A percentile compares a stretch with the other conserved stretches of the same genome.
phyloP scores from a whole-genome alignment of 2,329 filamentous ascomycete genomes.

The Pseudohalonectria lignicola region DNA sequence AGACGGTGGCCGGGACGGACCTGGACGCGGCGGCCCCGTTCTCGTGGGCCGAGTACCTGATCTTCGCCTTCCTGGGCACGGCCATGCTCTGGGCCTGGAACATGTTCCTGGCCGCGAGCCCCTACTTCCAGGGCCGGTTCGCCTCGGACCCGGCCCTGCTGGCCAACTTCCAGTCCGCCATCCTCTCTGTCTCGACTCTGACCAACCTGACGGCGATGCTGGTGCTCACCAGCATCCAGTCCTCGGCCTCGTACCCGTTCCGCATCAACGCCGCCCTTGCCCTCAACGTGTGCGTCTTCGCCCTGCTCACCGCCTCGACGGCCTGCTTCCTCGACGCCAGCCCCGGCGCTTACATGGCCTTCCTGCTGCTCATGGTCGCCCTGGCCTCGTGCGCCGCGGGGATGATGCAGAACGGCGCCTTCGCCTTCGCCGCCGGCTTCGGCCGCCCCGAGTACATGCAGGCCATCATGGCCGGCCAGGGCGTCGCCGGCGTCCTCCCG shows the following conservation, averaged over 20 bases:
- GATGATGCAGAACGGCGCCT: slow-evolving; percentile 85
- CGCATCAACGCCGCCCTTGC: slow-evolving; percentile 70
- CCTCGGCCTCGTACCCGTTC: slow-evolving; percentile 74
- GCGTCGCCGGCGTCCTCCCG: slow-evolving; percentile 81
- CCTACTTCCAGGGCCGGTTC: slow-evolving; percentile 85
- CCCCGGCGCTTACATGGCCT: slow-evolving; percentile 61
- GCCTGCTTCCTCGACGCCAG: slow-evolving; percentile 51
- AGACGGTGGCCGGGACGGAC: no score
- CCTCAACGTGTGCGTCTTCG: slow-evolving; percentile 69
- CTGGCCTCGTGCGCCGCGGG: slow-evolving; percentile 70
- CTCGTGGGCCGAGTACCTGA: slow-evolving; percentile 75
- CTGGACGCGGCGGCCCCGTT: slow-evolving; percentile 40
- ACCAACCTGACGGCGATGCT: slow-evolving; percentile 71
- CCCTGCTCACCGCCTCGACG: slow-evolving; percentile 71
- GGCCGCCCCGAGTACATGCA: slow-evolving; percentile 84
- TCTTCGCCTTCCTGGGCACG: slow-evolving; percentile 77
- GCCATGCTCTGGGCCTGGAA: slow-evolving; percentile 99
- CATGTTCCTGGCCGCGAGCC: slow-evolving; percentile 92
- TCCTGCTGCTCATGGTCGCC: slow-evolving; percentile 74
- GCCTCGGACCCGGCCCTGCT: slow-evolving; percentile 57
- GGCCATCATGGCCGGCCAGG: slow-evolving; percentile 92
- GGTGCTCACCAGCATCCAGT: slow-evolving; percentile 69
- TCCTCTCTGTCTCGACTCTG: slow-evolving; percentile 75
- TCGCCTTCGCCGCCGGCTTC: slow-evolving; percentile 83
- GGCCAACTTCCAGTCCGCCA: slow-evolving; percentile 78